Conservation (phyloP, 2,329 filamentous ascomycete species). For the Nigrospora sphaerica region DNA sequence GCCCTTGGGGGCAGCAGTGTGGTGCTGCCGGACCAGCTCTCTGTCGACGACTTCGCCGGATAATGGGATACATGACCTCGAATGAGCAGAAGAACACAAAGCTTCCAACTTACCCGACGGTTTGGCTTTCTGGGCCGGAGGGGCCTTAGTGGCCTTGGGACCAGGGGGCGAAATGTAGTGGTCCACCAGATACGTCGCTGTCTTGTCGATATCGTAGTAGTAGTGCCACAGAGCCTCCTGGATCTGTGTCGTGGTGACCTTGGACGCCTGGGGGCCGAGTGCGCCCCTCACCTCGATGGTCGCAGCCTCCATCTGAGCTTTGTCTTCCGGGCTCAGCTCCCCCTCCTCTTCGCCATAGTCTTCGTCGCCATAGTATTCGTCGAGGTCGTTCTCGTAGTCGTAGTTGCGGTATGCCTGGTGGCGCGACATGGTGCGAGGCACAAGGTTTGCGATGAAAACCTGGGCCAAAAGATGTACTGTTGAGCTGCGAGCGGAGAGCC, state of each 20-base stretch:
- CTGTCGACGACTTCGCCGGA: slow-evolving; percentile 4
- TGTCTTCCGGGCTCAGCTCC: slow-evolving; percentile 28
- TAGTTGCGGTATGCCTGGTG: slow-evolving; percentile 39
- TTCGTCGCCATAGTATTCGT: slow-evolving; percentile 38
- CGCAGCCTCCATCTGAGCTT: slow-evolving; percentile 49
- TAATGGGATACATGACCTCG: background rate
- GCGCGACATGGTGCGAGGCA: slow-evolving; percentile 31
- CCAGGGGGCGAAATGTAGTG: slow-evolving; percentile 39
- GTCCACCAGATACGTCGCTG: slow-evolving; percentile 72
- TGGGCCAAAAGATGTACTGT: too few relatives aligned
- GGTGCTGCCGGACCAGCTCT: slow-evolving; percentile 2
- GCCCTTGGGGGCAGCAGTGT: background rate
- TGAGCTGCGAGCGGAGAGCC: too few relatives aligned
- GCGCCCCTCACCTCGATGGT: slow-evolving; percentile 59
- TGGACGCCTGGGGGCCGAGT: slow-evolving; percentile 53
- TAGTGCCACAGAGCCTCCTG: slow-evolving; percentile 93
- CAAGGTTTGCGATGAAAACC: too few relatives aligned
- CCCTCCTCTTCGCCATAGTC: slow-evolving; percentile 36
- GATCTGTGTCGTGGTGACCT: slow-evolving; percentile 59
- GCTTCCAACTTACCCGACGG: slow-evolving; percentile 34
- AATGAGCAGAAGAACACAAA: slow-evolving; percentile 6
- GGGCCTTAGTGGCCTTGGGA: slow-evolving; percentile 31
- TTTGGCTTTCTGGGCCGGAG: slow-evolving; percentile 31
- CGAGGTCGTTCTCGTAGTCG: slow-evolving; percentile 43
- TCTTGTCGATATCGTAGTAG: slow-evolving; percentile 86